These are phyloP conservation scores for Suhomyces sp. DNA, from an alignment of 805 yeast genomes.

Conservation along the genomic window DNA sequence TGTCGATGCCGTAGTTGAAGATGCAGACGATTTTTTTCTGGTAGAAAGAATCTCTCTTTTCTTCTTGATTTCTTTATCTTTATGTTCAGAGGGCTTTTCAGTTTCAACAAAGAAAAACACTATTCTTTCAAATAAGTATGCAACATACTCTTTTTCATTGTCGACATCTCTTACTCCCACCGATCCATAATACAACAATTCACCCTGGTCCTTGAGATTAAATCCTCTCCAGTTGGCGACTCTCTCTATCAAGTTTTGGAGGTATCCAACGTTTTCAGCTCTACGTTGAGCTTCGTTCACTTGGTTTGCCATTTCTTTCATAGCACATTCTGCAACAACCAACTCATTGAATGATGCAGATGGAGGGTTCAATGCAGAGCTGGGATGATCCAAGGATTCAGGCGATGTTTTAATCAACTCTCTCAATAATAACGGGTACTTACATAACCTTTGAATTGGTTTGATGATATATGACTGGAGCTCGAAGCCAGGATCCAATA, in stretches of 20 bases:
- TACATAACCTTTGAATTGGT: slow-evolving; percentile 95
- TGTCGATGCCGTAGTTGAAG: slow-evolving; percentile 39
- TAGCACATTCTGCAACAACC: slow-evolving; percentile 62
- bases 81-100: slow-evolving; percentile 12
- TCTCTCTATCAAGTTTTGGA: slow-evolving; percentile 65
- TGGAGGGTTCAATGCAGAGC: slow-evolving; percentile 8
- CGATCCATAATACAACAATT: slow-evolving; percentile 68
- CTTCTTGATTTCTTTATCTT: slow-evolving; percentile 31
- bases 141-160: slow-evolving; percentile 81
- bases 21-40: slow-evolving; percentile 48
- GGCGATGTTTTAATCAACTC: slow-evolving; percentile 71
- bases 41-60: slow-evolving; percentile 42
- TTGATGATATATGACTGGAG: slow-evolving; percentile 84
- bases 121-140: slow-evolving; percentile 76
- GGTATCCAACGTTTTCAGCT: slow-evolving; percentile 75
- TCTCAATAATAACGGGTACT: slow-evolving; percentile 80
- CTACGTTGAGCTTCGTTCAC: slow-evolving; percentile 93
- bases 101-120: slow-evolving; percentile 47
- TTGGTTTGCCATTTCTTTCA: slow-evolving; percentile 79
- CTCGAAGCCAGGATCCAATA: slow-evolving; percentile 84
- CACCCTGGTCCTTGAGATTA: slow-evolving; percentile 76
- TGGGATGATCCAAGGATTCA: slow-evolving; percentile 14
- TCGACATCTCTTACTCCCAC: slow-evolving; percentile 69
- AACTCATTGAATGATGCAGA: slow-evolving; percentile 57
- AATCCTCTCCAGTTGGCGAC: slow-evolving; percentile 94